Percentiles rank a stretch among this genome's conserved stretches.
These are phyloP conservation scores for Cardamine occulta DNA, from an alignment of 345 rosid genomes.

Conservation along the genomic window DNA sequence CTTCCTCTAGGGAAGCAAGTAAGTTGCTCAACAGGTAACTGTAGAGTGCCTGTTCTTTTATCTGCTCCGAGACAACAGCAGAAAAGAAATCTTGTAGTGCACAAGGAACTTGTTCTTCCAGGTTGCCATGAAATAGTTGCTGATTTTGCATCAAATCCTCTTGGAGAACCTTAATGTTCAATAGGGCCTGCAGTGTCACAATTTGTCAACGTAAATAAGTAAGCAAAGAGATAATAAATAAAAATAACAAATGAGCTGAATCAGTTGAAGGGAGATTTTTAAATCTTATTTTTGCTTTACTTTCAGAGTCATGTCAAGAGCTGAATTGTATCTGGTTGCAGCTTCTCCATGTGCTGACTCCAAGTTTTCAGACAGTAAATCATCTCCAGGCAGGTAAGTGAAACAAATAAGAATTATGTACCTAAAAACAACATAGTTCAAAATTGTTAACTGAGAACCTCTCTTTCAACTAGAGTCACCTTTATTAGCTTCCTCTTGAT, in stretches of 20 bases:
- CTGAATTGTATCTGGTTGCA: constrained; percentile 6
- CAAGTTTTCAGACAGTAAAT: background rate
- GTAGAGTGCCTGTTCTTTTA: background rate
- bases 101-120: background rate
- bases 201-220: background rate
- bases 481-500: constrained; percentile 14
- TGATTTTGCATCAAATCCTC: constrained; percentile 1
- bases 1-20: constrained; percentile 7
- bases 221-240: background rate
- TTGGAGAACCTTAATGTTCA: constrained; percentile 15
- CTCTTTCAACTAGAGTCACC: constrained; percentile 13
- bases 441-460: background rate
- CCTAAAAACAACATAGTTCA: too few species aligned
- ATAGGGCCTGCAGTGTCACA: constrained; percentile 25
- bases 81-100: background rate
- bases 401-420: background rate
- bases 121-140: background rate
- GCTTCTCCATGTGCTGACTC: constrained; percentile 7
- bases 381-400: constrained; percentile 4
- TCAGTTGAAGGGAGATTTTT: background rate
- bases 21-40: background rate
- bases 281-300: constrained; percentile 7
- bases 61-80: background rate
- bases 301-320: constrained; percentile 29
- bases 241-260: background rate